Base-by-base conservation (phyloP, 352 stramenopile genomes). In the Phytophthora fragariaefolia region DNA sequence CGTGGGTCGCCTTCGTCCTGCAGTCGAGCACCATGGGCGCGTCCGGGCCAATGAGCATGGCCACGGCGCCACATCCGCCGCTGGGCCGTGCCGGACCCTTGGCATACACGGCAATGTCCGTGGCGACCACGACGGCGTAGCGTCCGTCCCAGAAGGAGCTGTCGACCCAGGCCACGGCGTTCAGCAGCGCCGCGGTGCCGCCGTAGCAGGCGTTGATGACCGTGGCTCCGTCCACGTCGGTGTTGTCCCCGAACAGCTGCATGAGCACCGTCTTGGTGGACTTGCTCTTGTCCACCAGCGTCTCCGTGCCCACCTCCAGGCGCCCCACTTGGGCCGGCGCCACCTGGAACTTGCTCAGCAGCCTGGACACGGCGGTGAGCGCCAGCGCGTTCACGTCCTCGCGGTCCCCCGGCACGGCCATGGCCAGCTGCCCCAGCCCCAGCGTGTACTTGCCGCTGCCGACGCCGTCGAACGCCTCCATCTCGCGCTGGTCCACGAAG, bases 151-250 rank as follows among this genome's bases (percentile, higher is more conserved):
- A 99, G 18, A 88, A 95, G 18, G 87, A 90, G 66, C 83, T 97
- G 72, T 99, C 93, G 13, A 98, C 84, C 97, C 97, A 99, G 17
- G 87, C 82, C 40, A 99, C 82, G 5, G 97, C 92, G 75, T 99
- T 99, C n/a, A 99, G 80, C 23, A 99, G 78, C 26, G 98, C 97
- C 1, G 96, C 93, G 1, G 97, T 99, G 38, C 96, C 97, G 26
- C 98, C 98, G 74, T 99, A 99, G 81, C 97, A 99, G 3, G 97
- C 98, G 77, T 99, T 99, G 52, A 99, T 78, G 47, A 94, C 89
- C 1, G 95, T 98, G 13, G 97, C 96, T 49, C 98, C 91, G 38
- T 95, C 88, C 50, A 89, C 66, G 36, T 85, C 75, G 18, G 66
- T 66, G 65, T 91, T 92, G 49, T 79, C 78, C 47, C 61, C 73